These are phyloP conservation scores for Geotrichum histeridarum DNA, from an alignment of 1,139 yeast species.

Conservation along the genomic window DNA sequence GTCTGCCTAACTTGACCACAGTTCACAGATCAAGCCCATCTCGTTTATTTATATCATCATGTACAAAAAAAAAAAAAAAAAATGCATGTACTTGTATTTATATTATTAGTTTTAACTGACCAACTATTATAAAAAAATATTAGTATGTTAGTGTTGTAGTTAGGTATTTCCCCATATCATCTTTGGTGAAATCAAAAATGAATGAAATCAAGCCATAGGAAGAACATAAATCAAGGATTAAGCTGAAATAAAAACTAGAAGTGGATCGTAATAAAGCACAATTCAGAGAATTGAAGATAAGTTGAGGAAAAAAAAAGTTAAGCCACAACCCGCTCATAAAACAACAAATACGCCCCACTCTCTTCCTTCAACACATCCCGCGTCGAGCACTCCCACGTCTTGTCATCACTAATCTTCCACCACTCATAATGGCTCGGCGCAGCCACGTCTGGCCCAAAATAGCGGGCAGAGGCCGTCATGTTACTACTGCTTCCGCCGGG, in stretches of 20 bases:
- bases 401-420: conserved; percentile 84
- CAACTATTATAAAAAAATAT: too few species aligned
- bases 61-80: too few species aligned
- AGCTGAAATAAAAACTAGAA: neutral
- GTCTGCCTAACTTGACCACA: too few species aligned
- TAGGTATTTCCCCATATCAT: too few species aligned
- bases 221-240: neutral
- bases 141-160: too few species aligned
- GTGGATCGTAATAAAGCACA: too few species aligned
- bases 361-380: conserved; percentile 62
- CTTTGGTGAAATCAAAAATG: too few species aligned
- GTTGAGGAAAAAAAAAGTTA: too few species aligned
- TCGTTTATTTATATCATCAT: too few species aligned
- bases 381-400: conserved; percentile 57
- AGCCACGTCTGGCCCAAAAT: conserved; percentile 17
- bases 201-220: neutral
- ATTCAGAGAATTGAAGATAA: neutral
- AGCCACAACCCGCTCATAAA: conserved; percentile 54
- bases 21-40: too few species aligned
- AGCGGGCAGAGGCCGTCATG: neutral
- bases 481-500: too few species aligned
- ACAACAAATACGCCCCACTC: conserved; percentile 73
- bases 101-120: too few species aligned
- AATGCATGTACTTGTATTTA: neutral
- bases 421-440: conserved; percentile 45